phyloP scores from a whole-genome alignment of 768 basidiomycete species.

The Leucosporidium creatinivorum region DNA sequence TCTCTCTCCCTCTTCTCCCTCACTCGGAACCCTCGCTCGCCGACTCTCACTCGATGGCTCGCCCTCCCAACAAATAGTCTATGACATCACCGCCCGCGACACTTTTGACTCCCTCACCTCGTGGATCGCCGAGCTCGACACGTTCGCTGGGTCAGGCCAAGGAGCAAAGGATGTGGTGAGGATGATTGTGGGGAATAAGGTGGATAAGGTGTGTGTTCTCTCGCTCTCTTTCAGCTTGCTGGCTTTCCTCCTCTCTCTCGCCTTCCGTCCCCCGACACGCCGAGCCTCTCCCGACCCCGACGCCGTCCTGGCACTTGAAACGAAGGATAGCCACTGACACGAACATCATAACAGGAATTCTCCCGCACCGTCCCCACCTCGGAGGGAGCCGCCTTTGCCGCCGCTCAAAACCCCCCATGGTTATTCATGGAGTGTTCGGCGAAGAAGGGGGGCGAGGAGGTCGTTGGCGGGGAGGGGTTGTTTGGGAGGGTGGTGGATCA shows the following conservation, averaged over 20 bases:
- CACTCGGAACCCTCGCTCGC: neutral
- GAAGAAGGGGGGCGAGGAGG: slow-evolving; percentile 77
- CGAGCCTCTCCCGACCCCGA: too few relatives aligned
- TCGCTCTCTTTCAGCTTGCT: too few relatives aligned
- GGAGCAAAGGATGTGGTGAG: slow-evolving; percentile 77
- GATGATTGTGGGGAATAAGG: slow-evolving; percentile 83
- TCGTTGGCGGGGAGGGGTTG: slow-evolving; percentile 49
- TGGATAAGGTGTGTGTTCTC: slow-evolving; percentile 63
- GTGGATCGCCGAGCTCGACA: slow-evolving; percentile 87
- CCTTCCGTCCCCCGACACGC: neutral
- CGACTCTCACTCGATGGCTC: too few relatives aligned
- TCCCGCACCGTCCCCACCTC: slow-evolving; percentile 73
- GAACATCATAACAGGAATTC: slow-evolving; percentile 70
- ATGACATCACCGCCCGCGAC: slow-evolving; percentile 86
- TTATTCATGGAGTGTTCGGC: slow-evolving; percentile 89
- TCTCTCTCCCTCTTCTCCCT: neutral
- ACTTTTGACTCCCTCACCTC: slow-evolving; percentile 79
- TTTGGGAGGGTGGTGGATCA: slow-evolving; percentile 68
- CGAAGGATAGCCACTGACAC: too few relatives aligned
- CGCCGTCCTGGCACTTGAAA: too few relatives aligned
- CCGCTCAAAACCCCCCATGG: slow-evolving; percentile 58
- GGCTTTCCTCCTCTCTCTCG: neutral
- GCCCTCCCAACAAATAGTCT: slow-evolving; percentile 55
- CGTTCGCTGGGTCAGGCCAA: slow-evolving; percentile 49
- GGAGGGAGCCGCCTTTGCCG: slow-evolving; percentile 73